Percentiles rank a stretch among this genome's conserved stretches.
phyloP scores from a whole-genome alignment of 225 moss, liverwort and hornwort genomes.

The Ulota crispa region DNA sequence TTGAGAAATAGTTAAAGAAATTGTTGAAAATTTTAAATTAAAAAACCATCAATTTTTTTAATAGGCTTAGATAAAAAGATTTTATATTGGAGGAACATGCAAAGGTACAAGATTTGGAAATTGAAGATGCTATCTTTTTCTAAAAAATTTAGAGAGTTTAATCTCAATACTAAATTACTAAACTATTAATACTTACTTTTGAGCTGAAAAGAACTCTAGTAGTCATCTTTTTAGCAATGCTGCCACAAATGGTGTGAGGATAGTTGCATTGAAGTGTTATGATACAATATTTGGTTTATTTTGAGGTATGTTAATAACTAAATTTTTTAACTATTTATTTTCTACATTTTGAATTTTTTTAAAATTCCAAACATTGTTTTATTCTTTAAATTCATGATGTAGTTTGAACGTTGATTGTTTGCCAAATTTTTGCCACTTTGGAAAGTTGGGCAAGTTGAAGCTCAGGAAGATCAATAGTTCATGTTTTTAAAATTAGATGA shows the following conservation, averaged over 20 bases:
- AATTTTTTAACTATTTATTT: background rate
- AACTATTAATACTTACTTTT: background rate
- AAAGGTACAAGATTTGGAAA: background rate
- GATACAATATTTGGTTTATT: background rate
- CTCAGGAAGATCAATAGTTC: no score
- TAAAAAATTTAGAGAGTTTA: background rate
- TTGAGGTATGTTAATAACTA: background rate
- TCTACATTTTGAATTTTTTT: background rate
- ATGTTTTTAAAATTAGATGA: no score
- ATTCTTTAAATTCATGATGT: no score
- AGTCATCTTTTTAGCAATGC: background rate
- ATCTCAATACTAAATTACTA: background rate
- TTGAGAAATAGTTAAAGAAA: no score
- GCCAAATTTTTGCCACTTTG: no score
- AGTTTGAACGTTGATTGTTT: no score
- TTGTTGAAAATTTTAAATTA: background rate
- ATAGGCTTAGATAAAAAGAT: no score
- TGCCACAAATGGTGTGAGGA: background rate
- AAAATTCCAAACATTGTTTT: no score
- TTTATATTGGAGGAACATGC: background rate
- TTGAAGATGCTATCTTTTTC: background rate
- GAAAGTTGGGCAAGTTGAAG: no score
- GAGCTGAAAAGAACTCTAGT: background rate
- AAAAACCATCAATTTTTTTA: background rate
- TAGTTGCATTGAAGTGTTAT: background rate